Conservation (phyloP, 768 basidiomycete species). For the Fistulinella prunicolor region DNA sequence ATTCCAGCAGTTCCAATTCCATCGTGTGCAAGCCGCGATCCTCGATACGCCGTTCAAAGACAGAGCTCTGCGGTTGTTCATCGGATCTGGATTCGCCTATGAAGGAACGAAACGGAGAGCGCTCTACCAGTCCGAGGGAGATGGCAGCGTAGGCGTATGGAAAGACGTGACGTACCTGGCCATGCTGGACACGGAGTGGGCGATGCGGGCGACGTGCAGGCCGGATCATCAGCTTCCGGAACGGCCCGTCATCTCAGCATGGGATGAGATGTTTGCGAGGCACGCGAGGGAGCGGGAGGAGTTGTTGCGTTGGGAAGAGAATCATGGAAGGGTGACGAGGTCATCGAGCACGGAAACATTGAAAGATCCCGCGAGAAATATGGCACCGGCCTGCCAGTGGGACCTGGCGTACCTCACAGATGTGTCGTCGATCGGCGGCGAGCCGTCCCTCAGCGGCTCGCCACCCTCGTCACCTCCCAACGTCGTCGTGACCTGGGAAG, state of each 20-base stretch:
- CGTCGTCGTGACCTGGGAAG: constrained; percentile 12
- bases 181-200: constrained; percentile 62
- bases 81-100: constrained; percentile 49
- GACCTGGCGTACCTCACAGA: constrained; percentile 18
- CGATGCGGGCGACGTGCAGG: constrained; percentile 32
- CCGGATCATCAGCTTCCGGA: background rate
- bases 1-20: constrained; percentile 37
- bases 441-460: constrained; percentile 18
- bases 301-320: constrained; percentile 50
- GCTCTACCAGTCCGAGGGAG: constrained; percentile 41
- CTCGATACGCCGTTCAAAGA: constrained; percentile 45
- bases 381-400: background rate
- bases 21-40: constrained; percentile 39
- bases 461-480: constrained; percentile 21
- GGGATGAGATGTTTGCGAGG: constrained; percentile 61
- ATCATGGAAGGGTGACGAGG: constrained; percentile 28
- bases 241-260: constrained; percentile 40
- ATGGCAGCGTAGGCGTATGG: constrained; percentile 43
- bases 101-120: constrained; percentile 63
- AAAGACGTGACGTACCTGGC: constrained; percentile 60
- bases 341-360: constrained; percentile 45
- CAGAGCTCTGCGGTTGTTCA: constrained; percentile 46
- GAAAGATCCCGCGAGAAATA: constrained; percentile 13
- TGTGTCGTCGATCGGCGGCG: constrained; percentile 13
- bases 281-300: constrained; percentile 59